Evolutionary conservation across 441 rosid species (phyloP).

Genomic region (Arabidopsis lyrata): DNA sequence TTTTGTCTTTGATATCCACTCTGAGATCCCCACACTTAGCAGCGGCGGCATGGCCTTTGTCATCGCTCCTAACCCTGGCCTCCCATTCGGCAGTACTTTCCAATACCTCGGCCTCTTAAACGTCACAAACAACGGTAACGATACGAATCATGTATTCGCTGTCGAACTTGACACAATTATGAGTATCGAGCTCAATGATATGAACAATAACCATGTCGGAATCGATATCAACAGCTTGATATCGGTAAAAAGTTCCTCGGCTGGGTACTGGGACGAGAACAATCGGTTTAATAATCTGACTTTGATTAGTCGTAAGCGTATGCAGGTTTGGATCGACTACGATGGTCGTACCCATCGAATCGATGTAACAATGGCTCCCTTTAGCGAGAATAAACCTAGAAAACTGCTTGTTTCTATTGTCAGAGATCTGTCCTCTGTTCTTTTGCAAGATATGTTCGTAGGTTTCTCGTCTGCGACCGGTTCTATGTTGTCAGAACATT

Average conservation of each 20-base stretch:
- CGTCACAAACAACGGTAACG: slow-evolving; percentile 55
- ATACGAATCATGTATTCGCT: slow-evolving; percentile 63
- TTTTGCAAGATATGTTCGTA: slow-evolving; percentile 52
- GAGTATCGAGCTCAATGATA: slow-evolving; percentile 62
- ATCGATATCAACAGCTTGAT: slow-evolving; percentile 66
- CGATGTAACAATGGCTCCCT: slow-evolving; percentile 62
- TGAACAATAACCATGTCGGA: slow-evolving; percentile 73
- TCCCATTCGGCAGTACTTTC: slow-evolving; percentile 51
- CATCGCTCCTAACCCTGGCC: slow-evolving; percentile 49
- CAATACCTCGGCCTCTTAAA: slow-evolving; percentile 77
- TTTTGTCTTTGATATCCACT: slow-evolving; percentile 15
- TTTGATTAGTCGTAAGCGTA: slow-evolving; percentile 52
- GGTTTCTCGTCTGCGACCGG: slow-evolving; percentile 85
- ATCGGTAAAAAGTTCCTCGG: slow-evolving; percentile 54
- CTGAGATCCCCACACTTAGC: neutral
- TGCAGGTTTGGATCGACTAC: slow-evolving; percentile 74
- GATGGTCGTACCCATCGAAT: slow-evolving; percentile 48
- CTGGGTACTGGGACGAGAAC: slow-evolving; percentile 47
- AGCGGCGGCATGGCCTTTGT: slow-evolving; percentile 67
- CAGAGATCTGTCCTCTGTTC: slow-evolving; percentile 53
- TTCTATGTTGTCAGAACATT: slow-evolving; percentile 42
- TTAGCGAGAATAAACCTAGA: slow-evolving; percentile 55
- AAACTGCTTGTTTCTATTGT: slow-evolving; percentile 56
- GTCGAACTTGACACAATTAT: slow-evolving; percentile 75
- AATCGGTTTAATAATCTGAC: slow-evolving; percentile 47